phyloP scores from a whole-genome alignment of 164 flowering plant genomes.

The Cinnamomum chago region DNA sequence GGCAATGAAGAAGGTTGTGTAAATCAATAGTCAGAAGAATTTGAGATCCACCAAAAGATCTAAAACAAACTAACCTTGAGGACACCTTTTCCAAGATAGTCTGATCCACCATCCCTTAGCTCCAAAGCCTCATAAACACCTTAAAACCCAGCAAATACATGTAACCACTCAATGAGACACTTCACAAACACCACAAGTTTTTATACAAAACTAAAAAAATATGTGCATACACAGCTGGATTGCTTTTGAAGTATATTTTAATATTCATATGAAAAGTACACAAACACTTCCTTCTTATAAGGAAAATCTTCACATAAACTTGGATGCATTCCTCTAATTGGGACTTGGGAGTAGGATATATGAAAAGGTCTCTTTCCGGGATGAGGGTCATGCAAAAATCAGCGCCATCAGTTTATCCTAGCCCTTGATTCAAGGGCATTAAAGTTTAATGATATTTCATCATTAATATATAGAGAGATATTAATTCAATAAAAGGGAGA shows the following conservation, averaged over 20 bases:
- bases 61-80: background rate
- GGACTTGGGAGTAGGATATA: background rate
- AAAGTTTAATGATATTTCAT: too few relatives aligned
- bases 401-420: too few relatives aligned
- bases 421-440: too few relatives aligned
- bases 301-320: background rate
- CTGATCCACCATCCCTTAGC: conserved; percentile 8
- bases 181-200: background rate
- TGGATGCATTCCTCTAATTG: background rate
- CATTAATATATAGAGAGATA: too few relatives aligned
- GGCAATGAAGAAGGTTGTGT: too few relatives aligned
- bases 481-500: too few relatives aligned
- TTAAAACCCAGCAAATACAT: background rate
- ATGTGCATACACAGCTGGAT: background rate
- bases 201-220: background rate
- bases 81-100: conserved; percentile 10
- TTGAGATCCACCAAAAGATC: background rate
- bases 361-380: too few relatives aligned
- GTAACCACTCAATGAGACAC: background rate
- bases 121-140: conserved; percentile 9
- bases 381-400: too few relatives aligned
- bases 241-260: background rate
- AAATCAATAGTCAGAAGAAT: too few relatives aligned
- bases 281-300: background rate
- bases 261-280: background rate